Percentiles rank a stretch among this genome's conserved stretches.
phyloP scores from a whole-genome alignment of 768 basidiomycete genomes.

The Trametes punicea region DNA sequence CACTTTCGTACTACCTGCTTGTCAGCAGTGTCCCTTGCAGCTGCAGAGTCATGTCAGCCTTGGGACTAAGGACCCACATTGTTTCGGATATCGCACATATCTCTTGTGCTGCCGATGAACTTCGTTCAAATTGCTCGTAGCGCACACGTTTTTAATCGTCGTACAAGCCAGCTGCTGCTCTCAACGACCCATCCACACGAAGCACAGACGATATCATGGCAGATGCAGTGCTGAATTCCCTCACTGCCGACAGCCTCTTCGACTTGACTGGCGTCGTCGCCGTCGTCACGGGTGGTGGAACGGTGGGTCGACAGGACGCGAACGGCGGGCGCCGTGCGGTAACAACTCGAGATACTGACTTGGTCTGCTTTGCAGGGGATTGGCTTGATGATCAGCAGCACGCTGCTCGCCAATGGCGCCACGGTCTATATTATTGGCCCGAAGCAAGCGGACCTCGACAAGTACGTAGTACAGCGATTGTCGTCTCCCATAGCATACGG shows the following conservation, averaged over 20 bases:
- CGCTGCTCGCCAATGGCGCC: constrained; percentile 46
- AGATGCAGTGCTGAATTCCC: constrained; percentile 28
- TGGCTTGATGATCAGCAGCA: constrained; percentile 47
- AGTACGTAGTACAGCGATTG: constrained; percentile 27
- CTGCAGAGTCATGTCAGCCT: too few species aligned
- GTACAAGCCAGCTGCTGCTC: too few species aligned
- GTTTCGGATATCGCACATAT: too few species aligned
- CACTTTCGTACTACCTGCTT: too few species aligned
- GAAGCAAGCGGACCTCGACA: constrained; percentile 38
- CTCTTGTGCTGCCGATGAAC: too few species aligned
- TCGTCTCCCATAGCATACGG: neutral
- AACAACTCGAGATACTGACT: too few species aligned
- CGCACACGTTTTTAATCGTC: too few species aligned
- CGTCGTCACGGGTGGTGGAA: constrained; percentile 45
- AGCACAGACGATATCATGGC: neutral
- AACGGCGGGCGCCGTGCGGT: neutral
- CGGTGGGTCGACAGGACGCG: constrained; percentile 28
- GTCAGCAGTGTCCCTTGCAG: too few species aligned
- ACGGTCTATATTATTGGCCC: constrained; percentile 48
- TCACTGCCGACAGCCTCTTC: constrained; percentile 39
- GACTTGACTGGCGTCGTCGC: constrained; percentile 43
- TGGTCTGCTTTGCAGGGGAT: constrained; percentile 42
- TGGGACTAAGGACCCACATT: too few species aligned
- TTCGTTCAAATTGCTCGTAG: too few species aligned
- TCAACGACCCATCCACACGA: too few species aligned